Base-by-base conservation (phyloP, 2,329 filamentous ascomycete species). In the Paraphoma sp. region DNA sequence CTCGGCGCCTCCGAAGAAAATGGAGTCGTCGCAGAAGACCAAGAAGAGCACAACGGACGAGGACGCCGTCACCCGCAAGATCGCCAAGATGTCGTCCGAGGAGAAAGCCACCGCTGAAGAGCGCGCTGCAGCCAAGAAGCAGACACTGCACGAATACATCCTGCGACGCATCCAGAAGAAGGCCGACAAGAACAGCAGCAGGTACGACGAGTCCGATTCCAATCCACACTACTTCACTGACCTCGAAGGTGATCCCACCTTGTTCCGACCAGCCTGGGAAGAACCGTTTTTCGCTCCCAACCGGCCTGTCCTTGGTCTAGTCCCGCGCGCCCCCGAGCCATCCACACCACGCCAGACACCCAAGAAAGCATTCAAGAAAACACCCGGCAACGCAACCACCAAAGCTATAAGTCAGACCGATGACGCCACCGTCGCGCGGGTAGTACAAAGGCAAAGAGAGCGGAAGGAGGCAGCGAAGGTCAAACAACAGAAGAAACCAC, bases 101-200 rank as follows among this genome's bases (percentile, higher is more conserved):
- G 74, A 79, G 53, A 65, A 63, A 17, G 57, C 59, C 9, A 53
- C 68, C 12, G 78, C 76, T 62, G 67, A 67, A 33, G 53, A 65
- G 14, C 72, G 76, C 30, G 78, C 78, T 1, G 66, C 63, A 1
- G 67, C 64, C 16, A 80, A 80, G 60, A 68, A 72, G 11, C 68
- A 79, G 43, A 67, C 73, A 0, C 61, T 80, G 6, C 73, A 79
- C 40, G 62, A 66, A 12, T 80, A 76, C 52, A 56, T 74, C 29
- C 58, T 65, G n/a, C 67, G 71, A 14, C 69, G 74, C 28, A 68
- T 74, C 12, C 66, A 70, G 45, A 77, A 76, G 62, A 77, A 75
- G 49, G 59, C 51, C 0, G 62, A 63, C 29, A 64, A 67, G 50
- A 63, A 56, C 28, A 46, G 52, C 18, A 38, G 44, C 0, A 54